phyloP scores from a whole-genome alignment of 2,329 filamentous ascomycete genomes.

The Neurospora crassa region DNA sequence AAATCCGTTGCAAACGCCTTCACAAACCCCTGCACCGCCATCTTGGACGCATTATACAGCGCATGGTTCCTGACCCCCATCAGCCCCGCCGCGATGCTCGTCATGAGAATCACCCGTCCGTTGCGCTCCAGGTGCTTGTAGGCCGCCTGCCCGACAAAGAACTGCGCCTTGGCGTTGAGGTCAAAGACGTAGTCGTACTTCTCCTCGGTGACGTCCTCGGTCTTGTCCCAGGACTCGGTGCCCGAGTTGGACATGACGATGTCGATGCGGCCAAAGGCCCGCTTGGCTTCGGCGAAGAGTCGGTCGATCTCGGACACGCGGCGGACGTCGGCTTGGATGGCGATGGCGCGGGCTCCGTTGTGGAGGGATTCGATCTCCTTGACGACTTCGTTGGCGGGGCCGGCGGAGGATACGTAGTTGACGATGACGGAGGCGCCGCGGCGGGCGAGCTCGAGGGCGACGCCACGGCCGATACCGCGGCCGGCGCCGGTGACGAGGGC shows the following conservation, averaged over 20 bases:
- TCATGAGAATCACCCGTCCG: slow-evolving; percentile 65
- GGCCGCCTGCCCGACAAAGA: slow-evolving; percentile 69
- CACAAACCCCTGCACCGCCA: slow-evolving; percentile 63
- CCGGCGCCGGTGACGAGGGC: slow-evolving; percentile 56
- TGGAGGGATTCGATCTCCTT: slow-evolving; percentile 33
- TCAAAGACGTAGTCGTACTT: slow-evolving; percentile 65
- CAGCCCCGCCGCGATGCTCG: slow-evolving; percentile 57
- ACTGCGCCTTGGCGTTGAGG: slow-evolving; percentile 62
- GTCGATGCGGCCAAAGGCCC: slow-evolving; percentile 59
- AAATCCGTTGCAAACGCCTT: slow-evolving; percentile 65
- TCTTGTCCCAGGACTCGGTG: slow-evolving; percentile 61
- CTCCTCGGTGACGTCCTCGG: slow-evolving; percentile 59
- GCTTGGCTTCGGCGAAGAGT: slow-evolving; percentile 56
- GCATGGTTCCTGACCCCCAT: slow-evolving; percentile 60
- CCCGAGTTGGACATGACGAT: slow-evolving; percentile 66
- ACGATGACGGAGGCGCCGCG: slow-evolving; percentile 56
- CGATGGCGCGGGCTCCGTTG: slow-evolving; percentile 47
- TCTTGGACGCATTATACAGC: slow-evolving; percentile 63
- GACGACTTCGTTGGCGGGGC: slow-evolving; percentile 48
- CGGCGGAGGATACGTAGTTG: slow-evolving; percentile 52
- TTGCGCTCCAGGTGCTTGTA: slow-evolving; percentile 61
- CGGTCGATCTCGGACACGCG: slow-evolving; percentile 46
- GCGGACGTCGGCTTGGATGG: slow-evolving; percentile 57
- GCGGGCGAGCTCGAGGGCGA: slow-evolving; percentile 56
- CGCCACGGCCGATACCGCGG: slow-evolving; percentile 57